Evolutionary conservation across 2,329 filamentous ascomycete genomes (phyloP), one percentile per base, ranked within the genome.

Genomic region (Neurospora sp.): DNA sequence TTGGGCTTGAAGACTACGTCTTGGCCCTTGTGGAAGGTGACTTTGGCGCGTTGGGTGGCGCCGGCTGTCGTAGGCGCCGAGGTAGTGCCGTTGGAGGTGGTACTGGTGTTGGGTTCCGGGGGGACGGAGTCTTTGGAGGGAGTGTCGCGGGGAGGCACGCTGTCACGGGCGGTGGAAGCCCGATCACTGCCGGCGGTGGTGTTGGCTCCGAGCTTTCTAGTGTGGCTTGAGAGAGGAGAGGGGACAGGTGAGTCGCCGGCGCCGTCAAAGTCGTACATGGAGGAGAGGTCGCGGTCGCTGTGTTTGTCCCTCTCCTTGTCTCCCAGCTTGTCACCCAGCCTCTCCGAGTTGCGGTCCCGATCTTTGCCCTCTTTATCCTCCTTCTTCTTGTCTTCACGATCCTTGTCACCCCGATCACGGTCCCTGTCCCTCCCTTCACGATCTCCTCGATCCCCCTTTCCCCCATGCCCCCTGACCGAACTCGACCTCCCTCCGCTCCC

Each of bases 1-100:
- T 89, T 90, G 1, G 88, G 86, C 74, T 87, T 88, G 80, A 90
- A 91, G 0, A 88, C 89, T 5, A 91, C 89, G 71, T 89, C 85
- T 72, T 90, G 88, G n/a, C 86, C 86, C 73, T 87, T 86, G 70
- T 82, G 80, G 73, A 90, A 90, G 15, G 84, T 81, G 38, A 89
- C 82, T 76, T 87, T 88, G 70, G 85, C 82, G 23, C 80, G 80
- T 72, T 76, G 78, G 68, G 74, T 62, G 52, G 52, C 52, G 52
- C 52, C 52, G 17, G 52, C 52, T 62, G 52, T 62, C 2, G 52
- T 62, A 4, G 52, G 52, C 10, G 7, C 23, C 10, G 52, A 62
- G 6, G 19, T 62, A 15, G 76, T 69, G 80, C 81, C 1, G 82
- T 79, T 62, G 52, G 13, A n/a, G 4, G 81, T 78, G 11, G 77